Evolutionary conservation across 2,329 filamentous ascomycete species (phyloP), one percentile per base, ranked within the genome.

Genomic region (Fusarium sp.): DNA sequence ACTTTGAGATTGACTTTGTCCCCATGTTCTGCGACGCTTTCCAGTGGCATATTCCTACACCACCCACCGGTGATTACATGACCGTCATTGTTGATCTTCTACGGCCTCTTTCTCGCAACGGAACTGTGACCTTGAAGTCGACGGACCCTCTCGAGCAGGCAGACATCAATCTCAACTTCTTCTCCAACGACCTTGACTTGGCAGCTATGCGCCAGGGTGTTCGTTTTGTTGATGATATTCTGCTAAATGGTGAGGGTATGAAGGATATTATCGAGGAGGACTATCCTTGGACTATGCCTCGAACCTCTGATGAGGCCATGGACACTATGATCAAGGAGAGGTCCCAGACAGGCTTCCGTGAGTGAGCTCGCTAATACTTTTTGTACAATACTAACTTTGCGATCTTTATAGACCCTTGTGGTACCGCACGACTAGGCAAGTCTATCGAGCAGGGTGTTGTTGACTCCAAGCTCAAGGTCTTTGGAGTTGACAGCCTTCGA

Each of bases 1-100:
- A 91, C 73, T 91, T 91, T 72, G 88, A 91, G 80, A 84, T 91
- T 52, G 89, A 92, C 80, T 92, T 92, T 76, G 87, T 92, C n/a
- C 82, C 85, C 65, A 86, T 91, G 83, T 92, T 91, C 78, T 73
- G 81, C 57, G 82, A 81, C 62, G 85, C 85, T 16, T 87, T 87
- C 80, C 85, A 87, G 77, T 87, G 85, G 84, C 85, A 87, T 76
- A 84, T 82, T 70, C 85, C 85, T 6, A 73, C 77, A 1, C 84
- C 84, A 8, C 78, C 78, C 2, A 43, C 76, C 20, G 89, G 89
- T 2, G 83, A 83, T 74, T 88, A 88, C 80, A 81, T 90, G 66
- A 91, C 32, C 18, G 56, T 58, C 35, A 39, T 39, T 58, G 56
- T 58, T 20, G 56, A 58, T 39, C 56, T 58, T 0, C 56, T 57